Evolutionary conservation across 371 early-diverging fungal genomes (phyloP).

Genomic region (Apophysomyces ossiformis): DNA sequence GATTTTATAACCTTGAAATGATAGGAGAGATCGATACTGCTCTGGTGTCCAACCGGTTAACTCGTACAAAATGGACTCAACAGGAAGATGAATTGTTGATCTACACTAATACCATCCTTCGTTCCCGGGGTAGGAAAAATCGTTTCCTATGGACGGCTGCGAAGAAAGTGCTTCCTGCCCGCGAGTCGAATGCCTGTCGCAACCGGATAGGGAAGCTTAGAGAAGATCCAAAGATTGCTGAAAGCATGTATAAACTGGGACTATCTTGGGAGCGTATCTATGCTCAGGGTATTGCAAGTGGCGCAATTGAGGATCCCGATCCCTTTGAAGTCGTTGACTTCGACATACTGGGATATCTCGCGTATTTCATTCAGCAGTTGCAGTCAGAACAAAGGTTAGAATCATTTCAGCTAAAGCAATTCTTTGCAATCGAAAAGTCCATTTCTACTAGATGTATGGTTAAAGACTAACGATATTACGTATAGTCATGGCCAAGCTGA

Average conservation of each 20-base stretch:
- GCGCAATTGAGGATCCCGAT: constrained; percentile 34
- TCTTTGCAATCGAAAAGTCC: too few species aligned
- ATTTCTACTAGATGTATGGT: too few species aligned
- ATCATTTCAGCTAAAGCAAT: too few species aligned
- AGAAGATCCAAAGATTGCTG: constrained; percentile 23
- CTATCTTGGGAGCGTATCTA: constrained; percentile 45
- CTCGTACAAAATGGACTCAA: constrained; percentile 40
- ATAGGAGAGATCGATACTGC: neutral
- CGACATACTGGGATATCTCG: constrained; percentile 36
- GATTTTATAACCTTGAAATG: neutral
- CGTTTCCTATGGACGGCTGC: constrained; percentile 49
- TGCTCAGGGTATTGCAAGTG: constrained; percentile 36
- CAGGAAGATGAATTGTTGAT: constrained; percentile 59
- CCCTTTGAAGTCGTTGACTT: constrained; percentile 26
- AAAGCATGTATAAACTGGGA: constrained; percentile 28
- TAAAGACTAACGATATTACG: neutral
- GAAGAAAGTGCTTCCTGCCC: constrained; percentile 25
- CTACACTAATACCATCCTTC: constrained; percentile 40
- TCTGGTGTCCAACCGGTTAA: constrained; percentile 8
- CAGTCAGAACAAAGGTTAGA: constrained; percentile 12
- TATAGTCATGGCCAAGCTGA: neutral
- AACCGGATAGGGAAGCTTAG: constrained; percentile 40
- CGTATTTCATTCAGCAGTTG: constrained; percentile 39
- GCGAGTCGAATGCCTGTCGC: constrained; percentile 30
- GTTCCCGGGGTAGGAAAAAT: constrained; percentile 15